Percentiles rank a stretch among this genome's conserved stretches.
These are phyloP conservation scores for Phylloporus rhodoxanthus DNA, from an alignment of 768 basidiomycete species.

Conservation along the genomic window DNA sequence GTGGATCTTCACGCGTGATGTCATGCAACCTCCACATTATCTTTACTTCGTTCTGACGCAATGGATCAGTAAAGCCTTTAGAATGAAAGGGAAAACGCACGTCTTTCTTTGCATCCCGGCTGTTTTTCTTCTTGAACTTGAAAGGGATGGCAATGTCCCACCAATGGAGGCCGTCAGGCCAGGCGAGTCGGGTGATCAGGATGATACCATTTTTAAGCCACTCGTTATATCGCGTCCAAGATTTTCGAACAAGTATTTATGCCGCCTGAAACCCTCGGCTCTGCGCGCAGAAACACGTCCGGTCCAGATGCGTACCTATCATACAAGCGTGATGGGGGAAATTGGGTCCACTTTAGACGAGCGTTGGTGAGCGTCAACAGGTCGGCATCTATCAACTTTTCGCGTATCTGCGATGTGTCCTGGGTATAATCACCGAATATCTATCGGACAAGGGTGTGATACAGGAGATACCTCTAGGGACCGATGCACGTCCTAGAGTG, in stretches of 20 bases:
- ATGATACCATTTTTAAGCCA: too few relatives aligned
- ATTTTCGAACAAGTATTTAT: too few relatives aligned
- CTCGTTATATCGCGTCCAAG: too few relatives aligned
- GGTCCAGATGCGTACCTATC: too few relatives aligned
- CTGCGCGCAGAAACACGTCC: too few relatives aligned
- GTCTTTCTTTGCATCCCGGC: neutral
- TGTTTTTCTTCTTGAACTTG: neutral
- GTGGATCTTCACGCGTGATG: conserved; percentile 27
- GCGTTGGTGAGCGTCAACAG: neutral
- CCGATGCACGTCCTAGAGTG: neutral
- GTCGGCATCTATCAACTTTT: too few relatives aligned
- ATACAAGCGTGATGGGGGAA: too few relatives aligned
- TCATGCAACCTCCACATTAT: conserved; percentile 24
- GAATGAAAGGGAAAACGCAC: neutral
- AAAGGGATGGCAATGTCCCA: neutral
- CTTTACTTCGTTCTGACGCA: conserved; percentile 13
- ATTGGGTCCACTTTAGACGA: neutral
- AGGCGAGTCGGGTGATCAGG: neutral
- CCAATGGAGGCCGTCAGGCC: neutral
- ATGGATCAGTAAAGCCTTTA: neutral
- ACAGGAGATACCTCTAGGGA: neutral
- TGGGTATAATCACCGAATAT: neutral
- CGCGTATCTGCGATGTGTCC: neutral
- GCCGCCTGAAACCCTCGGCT: too few relatives aligned
- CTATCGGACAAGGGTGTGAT: neutral